phyloP scores from a whole-genome alignment of 345 rosid genomes.

The Passiflora organensis region DNA sequence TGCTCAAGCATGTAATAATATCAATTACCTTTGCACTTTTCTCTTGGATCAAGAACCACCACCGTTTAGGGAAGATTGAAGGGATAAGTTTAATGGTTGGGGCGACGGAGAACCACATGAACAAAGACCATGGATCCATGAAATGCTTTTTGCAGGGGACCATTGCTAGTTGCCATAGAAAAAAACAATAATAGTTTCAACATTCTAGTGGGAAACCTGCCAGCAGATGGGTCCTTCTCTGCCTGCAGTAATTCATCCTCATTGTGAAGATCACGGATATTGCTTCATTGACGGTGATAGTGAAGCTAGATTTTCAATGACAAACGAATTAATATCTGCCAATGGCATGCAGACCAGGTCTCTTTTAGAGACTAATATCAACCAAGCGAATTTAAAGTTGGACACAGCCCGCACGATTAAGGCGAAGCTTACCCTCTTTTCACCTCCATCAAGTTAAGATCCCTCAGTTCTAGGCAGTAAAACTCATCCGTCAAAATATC shows the following conservation, averaged over 20 bases:
- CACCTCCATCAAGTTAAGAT: not conserved
- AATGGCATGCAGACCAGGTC: not conserved
- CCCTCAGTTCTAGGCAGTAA: not conserved
- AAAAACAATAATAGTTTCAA: conserved; percentile 17
- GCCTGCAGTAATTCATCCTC: not conserved
- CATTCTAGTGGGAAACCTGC: not conserved
- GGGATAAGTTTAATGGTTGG: conserved; percentile 20
- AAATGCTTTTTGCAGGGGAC: conserved; percentile 6
- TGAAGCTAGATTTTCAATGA: conserved; percentile 11
- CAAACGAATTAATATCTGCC: conserved; percentile 7
- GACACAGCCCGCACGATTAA: too few species aligned
- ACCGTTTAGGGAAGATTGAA: not conserved
- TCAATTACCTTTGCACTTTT: too few species aligned
- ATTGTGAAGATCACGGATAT: not conserved
- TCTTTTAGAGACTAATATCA: not conserved
- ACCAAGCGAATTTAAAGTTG: not conserved
- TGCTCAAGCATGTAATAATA: too few species aligned
- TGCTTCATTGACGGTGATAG: conserved; percentile 1
- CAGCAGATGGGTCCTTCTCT: not conserved
- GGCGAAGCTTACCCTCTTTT: not conserved
- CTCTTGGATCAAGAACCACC: not conserved
- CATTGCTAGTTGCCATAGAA: conserved; percentile 4
- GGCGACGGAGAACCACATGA: conserved; percentile 25
- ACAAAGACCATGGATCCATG: not conserved
- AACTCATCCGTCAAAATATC: not conserved